Percentiles rank a stretch among this genome's conserved stretches.
These are phyloP conservation scores for Acanthamoeba triangularis DNA, from an alignment of 208 protist species.

Conservation along the genomic window DNA sequence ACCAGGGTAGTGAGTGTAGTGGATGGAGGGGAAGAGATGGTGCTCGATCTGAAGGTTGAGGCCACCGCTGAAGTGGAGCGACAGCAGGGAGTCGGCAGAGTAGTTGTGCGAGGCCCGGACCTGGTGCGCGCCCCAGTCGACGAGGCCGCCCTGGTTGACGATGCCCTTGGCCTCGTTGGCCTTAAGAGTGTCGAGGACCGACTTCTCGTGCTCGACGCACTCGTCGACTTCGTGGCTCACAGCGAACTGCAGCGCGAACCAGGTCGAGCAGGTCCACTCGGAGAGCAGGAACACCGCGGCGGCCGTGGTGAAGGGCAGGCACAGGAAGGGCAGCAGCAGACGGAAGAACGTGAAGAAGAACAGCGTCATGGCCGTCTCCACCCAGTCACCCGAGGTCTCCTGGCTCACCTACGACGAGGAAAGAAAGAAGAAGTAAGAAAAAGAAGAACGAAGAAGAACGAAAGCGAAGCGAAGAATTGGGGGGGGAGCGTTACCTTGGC, in stretches of 20 bases:
- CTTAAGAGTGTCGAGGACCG: background rate
- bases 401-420: background rate
- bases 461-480: too few species aligned
- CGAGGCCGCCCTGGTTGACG: background rate
- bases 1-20: slow-evolving; percentile 80
- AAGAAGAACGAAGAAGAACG: too few species aligned
- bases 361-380: slow-evolving; percentile 46
- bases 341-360: slow-evolving; percentile 77
- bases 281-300: slow-evolving; percentile 66
- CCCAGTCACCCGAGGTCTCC: background rate
- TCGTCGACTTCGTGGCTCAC: slow-evolving; percentile 84
- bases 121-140: slow-evolving; percentile 84
- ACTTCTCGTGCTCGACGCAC: slow-evolving; percentile 60
- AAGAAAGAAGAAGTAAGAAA: background rate
- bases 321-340: slow-evolving; percentile 79
- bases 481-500: slow-evolving; percentile 4
- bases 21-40: slow-evolving; percentile 83
- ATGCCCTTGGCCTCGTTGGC: background rate
- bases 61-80: slow-evolving; percentile 79
- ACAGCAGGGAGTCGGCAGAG: slow-evolving; percentile 63
- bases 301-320: slow-evolving; percentile 72
- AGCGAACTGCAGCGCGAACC: slow-evolving; percentile 81
- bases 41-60: slow-evolving; percentile 87
- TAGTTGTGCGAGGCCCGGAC: slow-evolving; percentile 80
- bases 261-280: slow-evolving; percentile 71